Percentiles rank a stretch among this genome's conserved stretches.
Evolutionary conservation across 495 filamentous ascomycete species (phyloP).

Genomic region (Chaetomium fimeti): DNA sequence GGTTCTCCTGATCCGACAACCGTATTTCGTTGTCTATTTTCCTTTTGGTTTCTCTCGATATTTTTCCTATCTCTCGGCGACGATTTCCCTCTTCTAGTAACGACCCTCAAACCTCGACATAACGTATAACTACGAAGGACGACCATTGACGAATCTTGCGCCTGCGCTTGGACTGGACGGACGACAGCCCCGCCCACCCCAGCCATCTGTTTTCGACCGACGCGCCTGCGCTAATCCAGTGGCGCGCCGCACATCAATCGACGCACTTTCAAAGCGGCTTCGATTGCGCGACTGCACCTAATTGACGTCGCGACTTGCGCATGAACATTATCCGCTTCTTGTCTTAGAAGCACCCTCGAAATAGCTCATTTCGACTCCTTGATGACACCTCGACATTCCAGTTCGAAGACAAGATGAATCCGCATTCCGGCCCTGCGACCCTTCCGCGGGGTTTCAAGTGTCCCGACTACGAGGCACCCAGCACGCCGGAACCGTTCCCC

Average conservation of each 20-base stretch:
- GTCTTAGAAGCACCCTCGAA: conserved; percentile 11
- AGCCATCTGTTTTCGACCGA: conserved; percentile 28
- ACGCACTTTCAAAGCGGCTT: conserved; percentile 1
- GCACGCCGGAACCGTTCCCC: conserved; percentile 46
- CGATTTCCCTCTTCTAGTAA: conserved; percentile 3
- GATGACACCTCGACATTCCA: conserved; percentile 34
- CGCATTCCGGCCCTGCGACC: conserved; percentile 44
- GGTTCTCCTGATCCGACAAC: conserved; percentile 20
- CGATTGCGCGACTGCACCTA: background rate
- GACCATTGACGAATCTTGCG: background rate
- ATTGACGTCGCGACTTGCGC: conserved; percentile 1
- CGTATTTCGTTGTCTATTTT: conserved; percentile 19
- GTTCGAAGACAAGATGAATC: conserved; percentile 40
- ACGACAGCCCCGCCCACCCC: conserved; percentile 11
- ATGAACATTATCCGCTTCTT: background rate
- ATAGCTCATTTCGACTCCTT: conserved; percentile 18
- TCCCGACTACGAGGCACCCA: conserved; percentile 39
- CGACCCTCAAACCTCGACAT: background rate
- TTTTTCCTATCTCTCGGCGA: background rate
- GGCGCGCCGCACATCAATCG: conserved; percentile 9
- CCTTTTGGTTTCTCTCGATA: background rate
- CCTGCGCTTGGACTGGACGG: background rate
- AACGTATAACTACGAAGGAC: background rate
- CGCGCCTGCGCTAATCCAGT: conserved; percentile 1
- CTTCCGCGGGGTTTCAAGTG: conserved; percentile 44